These are phyloP conservation scores for Cytospora piceicola DNA, from an alignment of 2,329 filamentous ascomycete species.

Conservation along the genomic window DNA sequence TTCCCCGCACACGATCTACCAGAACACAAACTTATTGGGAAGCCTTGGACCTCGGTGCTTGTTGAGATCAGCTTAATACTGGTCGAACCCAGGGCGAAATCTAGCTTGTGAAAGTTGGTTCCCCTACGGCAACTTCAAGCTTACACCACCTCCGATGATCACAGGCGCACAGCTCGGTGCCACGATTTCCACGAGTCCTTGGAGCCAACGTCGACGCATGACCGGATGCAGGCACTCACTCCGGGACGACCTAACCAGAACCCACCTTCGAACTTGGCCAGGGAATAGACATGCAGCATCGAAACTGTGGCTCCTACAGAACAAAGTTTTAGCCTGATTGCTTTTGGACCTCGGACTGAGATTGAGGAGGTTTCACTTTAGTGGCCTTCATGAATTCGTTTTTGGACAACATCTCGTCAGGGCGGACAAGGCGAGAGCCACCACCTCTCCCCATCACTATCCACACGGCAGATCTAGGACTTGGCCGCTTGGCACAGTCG, in stretches of 20 bases:
- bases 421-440: conserved; percentile 27
- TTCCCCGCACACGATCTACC: conserved; percentile 13
- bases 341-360: not conserved
- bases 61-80: conserved; percentile 25
- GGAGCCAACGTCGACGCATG: not conserved
- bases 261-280: not conserved
- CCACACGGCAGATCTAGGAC: conserved; percentile 24
- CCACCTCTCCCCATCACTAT: conserved; percentile 28
- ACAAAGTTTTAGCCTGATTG: conserved; percentile 2
- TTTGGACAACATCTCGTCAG: conserved; percentile 26
- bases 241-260: conserved; percentile 10
- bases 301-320: conserved; percentile 2
- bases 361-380: not conserved
- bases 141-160: not conserved
- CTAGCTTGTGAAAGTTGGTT: conserved; percentile 31
- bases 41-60: conserved; percentile 26
- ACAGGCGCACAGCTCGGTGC: not conserved
- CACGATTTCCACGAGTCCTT: conserved; percentile 1
- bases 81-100: conserved; percentile 12
- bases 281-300: not conserved
- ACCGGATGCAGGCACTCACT: conserved; percentile 7
- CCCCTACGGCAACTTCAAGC: not conserved
- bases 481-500: conserved; percentile 23
- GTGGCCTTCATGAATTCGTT: conserved; percentile 30
- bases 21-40: not conserved